Base-by-base conservation (phyloP, 1,284 basidiomycete species). In the Mrakiaceae sp. region DNA sequence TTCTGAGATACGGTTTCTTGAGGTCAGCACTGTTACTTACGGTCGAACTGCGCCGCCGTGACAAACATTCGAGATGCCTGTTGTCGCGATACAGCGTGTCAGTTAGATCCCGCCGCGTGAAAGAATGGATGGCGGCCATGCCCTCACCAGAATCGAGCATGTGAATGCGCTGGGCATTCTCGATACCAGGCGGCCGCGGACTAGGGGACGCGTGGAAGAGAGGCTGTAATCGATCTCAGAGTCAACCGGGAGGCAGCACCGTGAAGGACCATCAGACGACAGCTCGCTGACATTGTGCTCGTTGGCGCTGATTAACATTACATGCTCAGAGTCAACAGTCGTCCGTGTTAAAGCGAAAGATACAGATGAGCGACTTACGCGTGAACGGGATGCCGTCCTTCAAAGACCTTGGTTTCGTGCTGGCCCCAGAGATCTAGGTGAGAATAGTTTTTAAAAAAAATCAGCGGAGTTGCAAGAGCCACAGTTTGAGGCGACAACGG, bases 121-220 rank as follows among this genome's bases (percentile, higher is more conserved):
- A 2, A 27, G 27, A 27, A 27, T 27, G 27, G 27, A 27, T 27
- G 27, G 27, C 27, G 27, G 27, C 27, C 2, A 27, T 27, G 27
- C 27, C 27, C 27, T 66, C 12, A 27, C 68, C 67, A 14, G 60
- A 60, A 49, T 68, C 65, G 52, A 68, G 62, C 40, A 68, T 51
- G 58, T 70, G 69, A 3, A 70, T 51, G 3, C 68, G 57, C 50
- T 67, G 63, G 9, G 69, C 69, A 53, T 70, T 69, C 61, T 70
- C 70, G 49, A 70, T 68, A 1, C 70, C 70, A 12, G 64, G 64
- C 5, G 64, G 59, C 14, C 64, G 46, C 4, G 64, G 64, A 12
- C 43, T 49, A 2, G 64, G 64, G 9, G 64, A 61, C 9, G 64
- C 64, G 50, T 65, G 64, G 42, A 48, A 65, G 9, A 65, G 59